A percentile compares a stretch with the other conserved stretches of the same genome.
Conservation (phyloP, 208 protist species). For the Polymyxa betae region DNA sequence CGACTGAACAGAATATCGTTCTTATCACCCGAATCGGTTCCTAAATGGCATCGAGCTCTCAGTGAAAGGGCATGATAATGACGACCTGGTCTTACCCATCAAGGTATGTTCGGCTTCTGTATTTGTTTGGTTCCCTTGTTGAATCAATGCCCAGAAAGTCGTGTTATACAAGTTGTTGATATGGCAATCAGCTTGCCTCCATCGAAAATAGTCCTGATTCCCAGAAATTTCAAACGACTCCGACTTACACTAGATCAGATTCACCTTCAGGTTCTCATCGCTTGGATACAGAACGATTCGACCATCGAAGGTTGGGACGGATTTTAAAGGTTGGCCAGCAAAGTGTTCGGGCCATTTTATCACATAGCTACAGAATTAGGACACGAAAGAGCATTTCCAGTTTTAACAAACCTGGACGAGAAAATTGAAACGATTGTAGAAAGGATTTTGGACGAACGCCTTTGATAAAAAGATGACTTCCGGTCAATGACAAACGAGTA, state of each 20-base stretch:
- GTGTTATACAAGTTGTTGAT: constrained; percentile 61
- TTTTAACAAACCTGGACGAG: constrained; percentile 4
- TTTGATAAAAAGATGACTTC: constrained; percentile 1
- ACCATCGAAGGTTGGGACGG: constrained; percentile 49
- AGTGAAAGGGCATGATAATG: not conserved
- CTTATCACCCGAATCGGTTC: not conserved
- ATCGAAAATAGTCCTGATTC: constrained; percentile 49
- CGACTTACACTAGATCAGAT: not conserved
- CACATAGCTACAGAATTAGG: constrained; percentile 20
- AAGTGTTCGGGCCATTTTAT: constrained; percentile 44
- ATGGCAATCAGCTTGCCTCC: constrained; percentile 60
- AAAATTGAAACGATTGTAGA: constrained; percentile 55
- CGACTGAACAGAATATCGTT: constrained; percentile 28
- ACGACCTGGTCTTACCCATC: not conserved
- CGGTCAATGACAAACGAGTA: constrained; percentile 57
- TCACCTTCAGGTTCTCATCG: not conserved
- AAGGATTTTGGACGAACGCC: constrained; percentile 42
- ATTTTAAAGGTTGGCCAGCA: not conserved
- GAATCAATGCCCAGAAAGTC: constrained; percentile 41
- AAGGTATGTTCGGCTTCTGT: not conserved
- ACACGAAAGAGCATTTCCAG: not conserved
- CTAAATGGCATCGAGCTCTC: too few relatives aligned
- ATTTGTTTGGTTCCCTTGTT: not conserved
- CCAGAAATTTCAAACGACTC: not conserved
- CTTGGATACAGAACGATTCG: constrained; percentile 49